Conservation (phyloP, 345 rosid genomes). For the Eucalyptus regnans region DNA sequence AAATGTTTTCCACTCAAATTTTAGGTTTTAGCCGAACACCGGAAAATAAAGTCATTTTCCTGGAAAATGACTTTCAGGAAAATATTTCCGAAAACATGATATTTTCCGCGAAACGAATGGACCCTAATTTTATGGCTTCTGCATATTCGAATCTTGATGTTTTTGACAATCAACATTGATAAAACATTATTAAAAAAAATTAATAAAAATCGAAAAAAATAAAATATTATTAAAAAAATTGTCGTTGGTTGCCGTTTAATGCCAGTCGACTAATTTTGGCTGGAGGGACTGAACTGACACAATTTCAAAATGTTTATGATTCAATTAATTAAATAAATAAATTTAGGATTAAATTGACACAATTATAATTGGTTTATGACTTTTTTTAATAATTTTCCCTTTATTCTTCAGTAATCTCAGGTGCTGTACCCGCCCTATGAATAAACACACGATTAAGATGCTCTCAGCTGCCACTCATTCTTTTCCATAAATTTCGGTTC, state of each 20-base stretch:
- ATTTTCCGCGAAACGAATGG: no score
- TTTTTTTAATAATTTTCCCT: no score
- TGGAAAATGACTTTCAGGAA: no score
- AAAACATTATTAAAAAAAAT: no score
- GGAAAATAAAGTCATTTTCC: no score
- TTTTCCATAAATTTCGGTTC: background rate
- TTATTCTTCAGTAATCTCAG: background rate
- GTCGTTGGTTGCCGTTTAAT: rapidly evolving
- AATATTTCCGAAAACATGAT: no score
- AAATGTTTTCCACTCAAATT: no score
- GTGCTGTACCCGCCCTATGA: background rate
- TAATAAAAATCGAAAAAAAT: no score
- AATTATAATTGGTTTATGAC: rapidly evolving
- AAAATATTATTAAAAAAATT: no score
- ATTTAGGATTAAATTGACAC: rapidly evolving
- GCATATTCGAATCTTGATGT: background rate
- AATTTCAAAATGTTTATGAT: no score
- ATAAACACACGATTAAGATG: background rate
- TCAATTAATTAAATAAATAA: no score
- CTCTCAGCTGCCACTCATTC: background rate
- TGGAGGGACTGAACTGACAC: rapidly evolving
- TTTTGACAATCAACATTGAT: background rate
- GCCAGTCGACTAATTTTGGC: rapidly evolving
- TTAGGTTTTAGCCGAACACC: no score
- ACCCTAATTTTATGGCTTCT: background rate